These are phyloP conservation scores for Carex pumila DNA, from an alignment of 176 grass and related monocot species.

Conservation along the genomic window DNA sequence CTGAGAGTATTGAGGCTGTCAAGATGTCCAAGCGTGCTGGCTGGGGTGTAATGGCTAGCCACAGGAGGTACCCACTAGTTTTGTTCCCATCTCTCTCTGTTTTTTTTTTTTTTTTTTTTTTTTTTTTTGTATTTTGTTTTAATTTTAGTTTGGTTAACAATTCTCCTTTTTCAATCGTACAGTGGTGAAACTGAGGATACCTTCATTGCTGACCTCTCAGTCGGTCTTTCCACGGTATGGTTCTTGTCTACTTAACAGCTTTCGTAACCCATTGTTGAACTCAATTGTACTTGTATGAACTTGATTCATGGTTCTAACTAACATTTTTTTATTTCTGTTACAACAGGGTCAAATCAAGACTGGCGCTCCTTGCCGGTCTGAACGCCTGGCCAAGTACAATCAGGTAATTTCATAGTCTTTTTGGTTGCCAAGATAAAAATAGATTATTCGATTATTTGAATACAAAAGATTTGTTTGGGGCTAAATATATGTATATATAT, in stretches of 20 bases:
- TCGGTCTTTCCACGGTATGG: slow-evolving; percentile 71
- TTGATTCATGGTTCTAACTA: neutral
- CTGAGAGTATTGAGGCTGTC: slow-evolving; percentile 92
- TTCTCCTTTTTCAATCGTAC: neutral
- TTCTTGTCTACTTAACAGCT: neutral
- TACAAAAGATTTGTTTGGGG: neutral
- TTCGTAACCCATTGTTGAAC: neutral
- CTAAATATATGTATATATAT: neutral
- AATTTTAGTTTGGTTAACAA: neutral
- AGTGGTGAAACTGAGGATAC: slow-evolving; percentile 99
- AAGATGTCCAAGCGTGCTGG: slow-evolving; percentile 85
- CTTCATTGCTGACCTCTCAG: slow-evolving; percentile 88
- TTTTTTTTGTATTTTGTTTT: neutral
- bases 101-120: neutral
- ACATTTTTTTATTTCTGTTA: neutral
- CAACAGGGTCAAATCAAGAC: slow-evolving; percentile 95
- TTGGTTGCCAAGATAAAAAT: neutral
- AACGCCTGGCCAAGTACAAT: slow-evolving; percentile 97
- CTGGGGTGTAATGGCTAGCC: slow-evolving; percentile 92
- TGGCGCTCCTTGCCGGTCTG: slow-evolving; percentile 88
- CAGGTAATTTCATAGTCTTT: slow-evolving; percentile 34
- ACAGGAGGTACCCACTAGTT: slow-evolving; percentile 50
- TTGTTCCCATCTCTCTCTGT: neutral
- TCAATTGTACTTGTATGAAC: neutral
- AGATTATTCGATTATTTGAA: neutral